Conservation (phyloP, 2,329 filamentous ascomycete species). For the Ceratocystiopsis minuta region DNA sequence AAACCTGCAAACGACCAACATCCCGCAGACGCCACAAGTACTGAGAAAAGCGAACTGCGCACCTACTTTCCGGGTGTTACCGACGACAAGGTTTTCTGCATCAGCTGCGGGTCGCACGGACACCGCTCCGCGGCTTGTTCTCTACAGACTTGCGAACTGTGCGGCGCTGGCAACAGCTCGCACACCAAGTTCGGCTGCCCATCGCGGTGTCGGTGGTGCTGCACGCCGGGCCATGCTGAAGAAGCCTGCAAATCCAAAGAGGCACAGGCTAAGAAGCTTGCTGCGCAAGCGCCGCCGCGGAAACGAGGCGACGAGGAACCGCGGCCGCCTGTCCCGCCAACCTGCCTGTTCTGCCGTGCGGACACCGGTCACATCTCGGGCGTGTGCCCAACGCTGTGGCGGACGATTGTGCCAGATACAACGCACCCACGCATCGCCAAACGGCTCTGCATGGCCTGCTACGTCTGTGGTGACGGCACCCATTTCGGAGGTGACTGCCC, state of each 20-base stretch:
- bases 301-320: too few species aligned
- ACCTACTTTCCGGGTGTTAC: constrained; percentile 34
- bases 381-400: constrained; percentile 31
- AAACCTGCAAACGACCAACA: too few species aligned
- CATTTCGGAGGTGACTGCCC: constrained; percentile 42
- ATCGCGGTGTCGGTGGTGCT: constrained; percentile 10
- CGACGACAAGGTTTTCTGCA: constrained; percentile 26
- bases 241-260: too few species aligned
- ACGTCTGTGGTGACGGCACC: constrained; percentile 31
- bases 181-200: constrained; percentile 36
- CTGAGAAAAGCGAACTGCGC: constrained; percentile 16
- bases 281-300: too few species aligned
- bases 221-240: too few species aligned
- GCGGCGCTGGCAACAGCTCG: constrained; percentile 17
- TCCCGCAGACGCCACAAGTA: too few species aligned
- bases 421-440: constrained; percentile 28
- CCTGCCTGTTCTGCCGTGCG: constrained; percentile 2
- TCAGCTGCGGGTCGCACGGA: constrained; percentile 30
- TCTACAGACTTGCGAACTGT: constrained; percentile 28
- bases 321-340: neutral
- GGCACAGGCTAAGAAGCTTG: too few species aligned
- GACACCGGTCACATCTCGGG: neutral
- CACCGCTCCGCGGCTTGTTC: constrained; percentile 30
- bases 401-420: constrained; percentile 28
- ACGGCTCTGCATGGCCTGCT: constrained; percentile 34